Conservation (phyloP, 208 protist genomes). For the Crithidia sp. region DNA sequence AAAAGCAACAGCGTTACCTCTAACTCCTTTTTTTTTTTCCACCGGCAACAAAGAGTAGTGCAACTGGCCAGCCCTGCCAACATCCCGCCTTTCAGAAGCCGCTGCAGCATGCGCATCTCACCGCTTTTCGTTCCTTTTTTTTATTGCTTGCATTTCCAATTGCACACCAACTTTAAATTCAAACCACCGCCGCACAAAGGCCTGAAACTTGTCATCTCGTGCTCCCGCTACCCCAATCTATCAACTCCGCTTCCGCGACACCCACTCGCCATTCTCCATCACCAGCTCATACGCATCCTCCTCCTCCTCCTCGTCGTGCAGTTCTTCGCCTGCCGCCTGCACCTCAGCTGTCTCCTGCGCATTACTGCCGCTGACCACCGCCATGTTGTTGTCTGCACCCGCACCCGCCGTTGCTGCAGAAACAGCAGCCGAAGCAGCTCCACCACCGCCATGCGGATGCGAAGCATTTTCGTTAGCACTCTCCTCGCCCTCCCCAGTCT, state of each 20-base stretch:
- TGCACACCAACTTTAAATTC: too few species aligned
- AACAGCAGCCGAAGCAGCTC: background rate
- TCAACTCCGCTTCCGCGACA: constrained; percentile 29
- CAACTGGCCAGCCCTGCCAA: too few species aligned
- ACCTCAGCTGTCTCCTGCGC: background rate
- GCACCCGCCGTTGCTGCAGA: background rate
- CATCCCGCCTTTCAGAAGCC: too few species aligned
- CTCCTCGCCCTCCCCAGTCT: constrained; percentile 1
- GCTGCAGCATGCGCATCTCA: too few species aligned
- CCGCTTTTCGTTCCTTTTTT: too few species aligned
- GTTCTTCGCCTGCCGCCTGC: constrained; percentile 41
- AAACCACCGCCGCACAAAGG: background rate
- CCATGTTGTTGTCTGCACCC: background rate
- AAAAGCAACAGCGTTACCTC: too few species aligned
- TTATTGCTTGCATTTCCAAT: too few species aligned
- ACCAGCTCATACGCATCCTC: constrained; percentile 73
- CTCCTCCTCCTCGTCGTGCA: constrained; percentile 23
- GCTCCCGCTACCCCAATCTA: too few species aligned
- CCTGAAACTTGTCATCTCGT: background rate
- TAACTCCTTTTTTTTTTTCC: background rate
- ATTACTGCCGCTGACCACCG: background rate
- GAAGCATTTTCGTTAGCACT: background rate
- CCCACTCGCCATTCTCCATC: constrained; percentile 68
- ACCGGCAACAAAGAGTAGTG: too few species aligned
- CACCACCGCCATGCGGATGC: background rate